Conservation (phyloP, 2,329 filamentous ascomycete species). For the Colletotrichum gloeosporioides region DNA sequence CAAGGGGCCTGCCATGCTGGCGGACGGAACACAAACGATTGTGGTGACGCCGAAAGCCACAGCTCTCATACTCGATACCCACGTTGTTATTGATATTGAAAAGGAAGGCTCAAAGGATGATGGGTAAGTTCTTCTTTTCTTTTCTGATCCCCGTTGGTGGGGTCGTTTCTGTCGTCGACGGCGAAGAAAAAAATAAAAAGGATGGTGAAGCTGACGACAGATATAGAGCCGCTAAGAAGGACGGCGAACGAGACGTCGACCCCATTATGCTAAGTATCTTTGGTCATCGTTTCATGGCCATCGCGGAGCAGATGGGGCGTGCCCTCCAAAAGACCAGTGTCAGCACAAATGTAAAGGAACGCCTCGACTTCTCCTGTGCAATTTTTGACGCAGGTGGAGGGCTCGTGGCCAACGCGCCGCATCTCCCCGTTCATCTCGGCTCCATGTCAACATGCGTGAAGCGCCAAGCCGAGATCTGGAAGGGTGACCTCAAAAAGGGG, state of each 20-base stretch:
- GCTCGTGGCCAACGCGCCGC: conserved; percentile 79
- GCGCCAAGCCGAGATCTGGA: conserved; percentile 81
- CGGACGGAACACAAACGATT: conserved; percentile 89
- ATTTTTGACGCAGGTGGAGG: conserved; percentile 79
- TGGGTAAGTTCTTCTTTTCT: conserved; percentile 21
- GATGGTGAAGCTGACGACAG: neutral
- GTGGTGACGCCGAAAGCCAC: conserved; percentile 81
- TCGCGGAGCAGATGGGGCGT: conserved; percentile 84
- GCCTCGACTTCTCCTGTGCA: conserved; percentile 83
- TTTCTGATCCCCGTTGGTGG: neutral
- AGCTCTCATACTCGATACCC: conserved; percentile 81
- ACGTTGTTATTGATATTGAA: conserved; percentile 86
- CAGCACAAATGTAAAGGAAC: conserved; percentile 82
- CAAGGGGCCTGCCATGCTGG: conserved; percentile 82
- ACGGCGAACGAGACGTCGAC: conserved; percentile 49
- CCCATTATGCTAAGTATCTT: conserved; percentile 83
- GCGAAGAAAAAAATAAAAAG: too few relatives aligned
- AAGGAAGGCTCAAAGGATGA: conserved; percentile 48
- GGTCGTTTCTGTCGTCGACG: too few relatives aligned
- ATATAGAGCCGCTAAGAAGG: conserved; percentile 25
- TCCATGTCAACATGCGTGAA: conserved; percentile 84
- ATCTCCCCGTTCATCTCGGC: conserved; percentile 80
- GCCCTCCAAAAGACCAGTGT: conserved; percentile 82
- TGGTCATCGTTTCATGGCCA: conserved; percentile 84
- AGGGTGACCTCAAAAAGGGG: conserved; percentile 75